Percentiles rank a stretch among this genome's conserved stretches.
phyloP scores from a whole-genome alignment of 2,329 filamentous ascomycete species.

The Calonectria hawksworthii region DNA sequence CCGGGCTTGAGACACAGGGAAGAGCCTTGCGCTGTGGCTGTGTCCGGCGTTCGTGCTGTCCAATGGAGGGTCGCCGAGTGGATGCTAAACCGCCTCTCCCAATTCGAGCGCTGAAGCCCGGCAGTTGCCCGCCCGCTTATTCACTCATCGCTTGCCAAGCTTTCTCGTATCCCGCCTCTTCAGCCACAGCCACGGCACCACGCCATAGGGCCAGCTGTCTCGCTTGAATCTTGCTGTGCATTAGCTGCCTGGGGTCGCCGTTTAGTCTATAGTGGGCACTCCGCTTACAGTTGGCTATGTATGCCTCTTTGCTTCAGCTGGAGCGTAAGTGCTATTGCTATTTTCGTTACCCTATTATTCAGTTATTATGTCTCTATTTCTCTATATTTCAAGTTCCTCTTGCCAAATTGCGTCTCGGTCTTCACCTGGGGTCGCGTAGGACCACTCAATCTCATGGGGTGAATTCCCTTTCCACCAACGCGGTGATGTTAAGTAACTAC shows the following conservation, averaged over 20 bases:
- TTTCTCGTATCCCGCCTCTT: background rate
- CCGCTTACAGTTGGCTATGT: background rate
- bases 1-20: background rate
- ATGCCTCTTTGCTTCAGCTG: background rate
- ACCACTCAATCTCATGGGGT: no score
- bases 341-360: background rate
- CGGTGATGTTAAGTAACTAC: background rate
- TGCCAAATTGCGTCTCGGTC: background rate
- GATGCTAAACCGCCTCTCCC: background rate
- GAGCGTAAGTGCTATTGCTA: background rate
- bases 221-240: background rate
- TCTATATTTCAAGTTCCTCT: background rate
- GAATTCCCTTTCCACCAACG: background rate
- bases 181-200: background rate
- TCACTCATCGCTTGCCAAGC: background rate
- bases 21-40: background rate
- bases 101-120: background rate
- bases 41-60: background rate
- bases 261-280: background rate
- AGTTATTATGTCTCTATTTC: background rate
- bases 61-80: background rate
- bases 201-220: background rate
- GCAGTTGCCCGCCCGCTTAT: slow-evolving; percentile 6
- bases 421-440: no score
- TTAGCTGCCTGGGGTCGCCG: background rate